A percentile compares a stretch with the other conserved stretches of the same genome.
Evolutionary conservation across 2,329 filamentous ascomycete genomes (phyloP).

Genomic region (Plectosphaerella cucumerina): DNA sequence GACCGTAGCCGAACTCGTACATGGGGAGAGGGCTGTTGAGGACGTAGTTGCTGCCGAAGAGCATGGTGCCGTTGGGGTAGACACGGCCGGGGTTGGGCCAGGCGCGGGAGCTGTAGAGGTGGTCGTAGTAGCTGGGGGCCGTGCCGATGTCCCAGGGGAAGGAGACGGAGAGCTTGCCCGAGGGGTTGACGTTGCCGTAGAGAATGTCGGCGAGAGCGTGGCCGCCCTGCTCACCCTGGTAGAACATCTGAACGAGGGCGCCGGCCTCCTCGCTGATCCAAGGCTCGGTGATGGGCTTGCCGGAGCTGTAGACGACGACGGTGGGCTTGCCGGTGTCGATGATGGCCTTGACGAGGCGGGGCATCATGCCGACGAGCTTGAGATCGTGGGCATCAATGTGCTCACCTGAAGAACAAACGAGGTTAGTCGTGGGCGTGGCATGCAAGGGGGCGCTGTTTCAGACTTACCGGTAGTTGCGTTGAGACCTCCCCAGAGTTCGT

Average conservation of each 20-base stretch:
- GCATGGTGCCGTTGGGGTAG: conserved; percentile 54
- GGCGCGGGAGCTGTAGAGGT: conserved; percentile 61
- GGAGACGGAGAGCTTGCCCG: conserved; percentile 61
- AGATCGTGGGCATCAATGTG: conserved; percentile 64
- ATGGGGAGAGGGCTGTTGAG: conserved; percentile 54
- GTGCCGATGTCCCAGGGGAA: conserved; percentile 66
- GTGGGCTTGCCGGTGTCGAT: conserved; percentile 64
- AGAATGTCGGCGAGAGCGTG: conserved; percentile 63
- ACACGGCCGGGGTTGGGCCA: conserved; percentile 48
- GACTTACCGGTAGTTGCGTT: conserved; percentile 76
- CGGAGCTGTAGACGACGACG: conserved; percentile 63
- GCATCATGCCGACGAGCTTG: conserved; percentile 67
- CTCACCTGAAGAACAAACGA: too few relatives aligned
- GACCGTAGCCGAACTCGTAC: conserved; percentile 64
- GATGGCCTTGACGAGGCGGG: conserved; percentile 61
- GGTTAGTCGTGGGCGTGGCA: too few relatives aligned
- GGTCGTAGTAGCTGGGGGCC: conserved; percentile 68
- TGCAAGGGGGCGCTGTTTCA: too few relatives aligned
- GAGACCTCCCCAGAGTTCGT: conserved; percentile 63
- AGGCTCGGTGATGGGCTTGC: conserved; percentile 68
- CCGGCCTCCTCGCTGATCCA: conserved; percentile 65
- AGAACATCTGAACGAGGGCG: conserved; percentile 70
- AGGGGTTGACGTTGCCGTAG: conserved; percentile 61
- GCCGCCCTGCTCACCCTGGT: conserved; percentile 66
- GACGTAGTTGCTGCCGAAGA: conserved; percentile 63